A percentile compares a stretch with the other conserved stretches of the same genome.
Evolutionary conservation across 257 asterid species (phyloP).

Genomic region (Plantago elongata): DNA sequence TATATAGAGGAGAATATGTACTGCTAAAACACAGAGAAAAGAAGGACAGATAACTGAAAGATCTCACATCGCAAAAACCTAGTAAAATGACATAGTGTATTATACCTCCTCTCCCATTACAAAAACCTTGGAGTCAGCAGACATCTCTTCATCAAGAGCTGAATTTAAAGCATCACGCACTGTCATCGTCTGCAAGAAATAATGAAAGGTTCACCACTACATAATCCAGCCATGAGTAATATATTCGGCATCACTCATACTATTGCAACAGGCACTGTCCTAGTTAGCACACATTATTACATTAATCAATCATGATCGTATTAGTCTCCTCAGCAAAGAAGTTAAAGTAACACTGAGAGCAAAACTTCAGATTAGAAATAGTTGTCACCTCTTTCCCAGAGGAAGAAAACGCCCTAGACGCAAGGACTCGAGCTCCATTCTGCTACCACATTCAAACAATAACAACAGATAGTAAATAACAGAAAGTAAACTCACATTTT

Average conservation of each 20-base stretch:
- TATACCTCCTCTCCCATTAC: slow-evolving; percentile 76
- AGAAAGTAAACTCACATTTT: not conserved
- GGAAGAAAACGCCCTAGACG: slow-evolving; percentile 61
- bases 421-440: slow-evolving; percentile 48
- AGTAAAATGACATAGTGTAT: slow-evolving; percentile 1
- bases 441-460: slow-evolving; percentile 30
- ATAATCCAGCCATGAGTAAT: not conserved
- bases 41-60: not conserved
- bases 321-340: not conserved
- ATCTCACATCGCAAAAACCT: slow-evolving; percentile 3
- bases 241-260: not conserved
- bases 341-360: slow-evolving; percentile 2
- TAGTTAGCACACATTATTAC: too few species aligned
- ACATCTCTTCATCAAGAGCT: slow-evolving; percentile 65
- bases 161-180: slow-evolving; percentile 64
- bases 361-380: not conserved
- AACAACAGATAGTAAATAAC: not conserved
- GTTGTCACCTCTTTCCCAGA: slow-evolving; percentile 48
- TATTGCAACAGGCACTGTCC: too few species aligned
- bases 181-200: slow-evolving; percentile 45
- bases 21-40: not conserved
- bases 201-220: not conserved
- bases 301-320: not conserved
- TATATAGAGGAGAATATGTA: not conserved
- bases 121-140: slow-evolving; percentile 50